Evolutionary conservation across 352 stramenopile species (phyloP).

Genomic region (Blastocystis sp.): DNA sequence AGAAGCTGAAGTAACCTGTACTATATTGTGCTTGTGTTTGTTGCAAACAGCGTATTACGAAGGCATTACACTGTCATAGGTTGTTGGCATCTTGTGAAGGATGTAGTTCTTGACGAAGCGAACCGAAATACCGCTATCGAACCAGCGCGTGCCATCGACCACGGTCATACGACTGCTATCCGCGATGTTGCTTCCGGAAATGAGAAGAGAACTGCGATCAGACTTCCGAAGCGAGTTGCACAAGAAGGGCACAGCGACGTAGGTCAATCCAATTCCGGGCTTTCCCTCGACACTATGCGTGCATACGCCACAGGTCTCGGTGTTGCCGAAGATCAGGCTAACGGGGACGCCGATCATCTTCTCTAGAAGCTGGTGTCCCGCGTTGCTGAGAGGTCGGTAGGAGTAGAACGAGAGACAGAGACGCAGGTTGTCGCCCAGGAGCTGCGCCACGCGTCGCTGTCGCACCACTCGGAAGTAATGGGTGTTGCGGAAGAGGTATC

Average conservation of each 20-base stretch:
- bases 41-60: not conserved
- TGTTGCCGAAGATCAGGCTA: slow-evolving; percentile 50
- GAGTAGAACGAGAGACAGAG: slow-evolving; percentile 42
- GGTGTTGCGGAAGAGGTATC: slow-evolving; percentile 12
- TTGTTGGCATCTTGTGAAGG: slow-evolving; percentile 50
- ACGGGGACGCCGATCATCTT: slow-evolving; percentile 31
- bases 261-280: not conserved
- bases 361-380: slow-evolving; percentile 9
- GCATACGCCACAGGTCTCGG: slow-evolving; percentile 34
- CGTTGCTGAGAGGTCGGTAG: slow-evolving; percentile 26
- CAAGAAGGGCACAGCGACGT: slow-evolving; percentile 9
- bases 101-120: slow-evolving; percentile 46
- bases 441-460: not conserved
- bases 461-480: slow-evolving; percentile 10
- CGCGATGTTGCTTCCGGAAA: slow-evolving; percentile 36
- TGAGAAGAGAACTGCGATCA: slow-evolving; percentile 21
- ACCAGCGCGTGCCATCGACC: slow-evolving; percentile 1
- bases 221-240: slow-evolving; percentile 39
- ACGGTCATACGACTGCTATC: slow-evolving; percentile 9
- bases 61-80: slow-evolving; percentile 49
- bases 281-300: slow-evolving; percentile 16
- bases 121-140: slow-evolving; percentile 44
- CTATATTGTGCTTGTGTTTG: slow-evolving; percentile 53
- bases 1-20: slow-evolving; percentile 95
- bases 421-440: slow-evolving; percentile 33